A percentile compares a stretch with the other conserved stretches of the same genome.
phyloP scores from a whole-genome alignment of 1,139 yeast genomes.

The Chernovozyma aurita region DNA sequence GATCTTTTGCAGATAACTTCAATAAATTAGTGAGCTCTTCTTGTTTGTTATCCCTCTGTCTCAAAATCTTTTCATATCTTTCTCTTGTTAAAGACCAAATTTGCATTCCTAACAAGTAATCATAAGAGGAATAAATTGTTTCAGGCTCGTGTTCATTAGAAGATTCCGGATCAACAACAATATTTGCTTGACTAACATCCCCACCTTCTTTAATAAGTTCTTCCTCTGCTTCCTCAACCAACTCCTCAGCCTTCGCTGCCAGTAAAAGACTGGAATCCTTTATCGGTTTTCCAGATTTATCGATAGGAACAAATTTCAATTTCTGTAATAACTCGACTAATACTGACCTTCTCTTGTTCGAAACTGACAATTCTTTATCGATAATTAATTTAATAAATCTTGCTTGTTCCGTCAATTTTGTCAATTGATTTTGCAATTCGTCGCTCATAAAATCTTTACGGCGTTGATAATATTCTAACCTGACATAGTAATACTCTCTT shows the following conservation, averaged over 20 bases:
- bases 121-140: constrained; percentile 54
- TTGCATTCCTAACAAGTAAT: constrained; percentile 80
- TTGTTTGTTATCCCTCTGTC: constrained; percentile 70
- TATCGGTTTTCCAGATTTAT: constrained; percentile 59
- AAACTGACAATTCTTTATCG: constrained; percentile 63
- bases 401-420: constrained; percentile 77
- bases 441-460: constrained; percentile 79
- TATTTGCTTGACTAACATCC: constrained; percentile 31
- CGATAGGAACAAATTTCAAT: constrained; percentile 72
- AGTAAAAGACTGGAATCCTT: constrained; percentile 4
- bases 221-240: constrained; percentile 26
- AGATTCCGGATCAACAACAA: constrained; percentile 23
- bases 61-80: constrained; percentile 73
- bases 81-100: constrained; percentile 92
- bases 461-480: constrained; percentile 86
- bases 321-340: constrained; percentile 61
- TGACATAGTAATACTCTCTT: constrained; percentile 76
- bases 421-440: constrained; percentile 68
- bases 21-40: constrained; percentile 64
- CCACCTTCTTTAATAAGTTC: constrained; percentile 37
- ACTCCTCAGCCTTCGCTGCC: constrained; percentile 11
- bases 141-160: constrained; percentile 36
- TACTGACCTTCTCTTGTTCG: constrained; percentile 66
- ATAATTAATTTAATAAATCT: constrained; percentile 88
- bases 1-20: constrained; percentile 72